Base-by-base conservation (phyloP, 805 yeast genomes). In the Wickerhamomyces sydowiorum region DNA sequence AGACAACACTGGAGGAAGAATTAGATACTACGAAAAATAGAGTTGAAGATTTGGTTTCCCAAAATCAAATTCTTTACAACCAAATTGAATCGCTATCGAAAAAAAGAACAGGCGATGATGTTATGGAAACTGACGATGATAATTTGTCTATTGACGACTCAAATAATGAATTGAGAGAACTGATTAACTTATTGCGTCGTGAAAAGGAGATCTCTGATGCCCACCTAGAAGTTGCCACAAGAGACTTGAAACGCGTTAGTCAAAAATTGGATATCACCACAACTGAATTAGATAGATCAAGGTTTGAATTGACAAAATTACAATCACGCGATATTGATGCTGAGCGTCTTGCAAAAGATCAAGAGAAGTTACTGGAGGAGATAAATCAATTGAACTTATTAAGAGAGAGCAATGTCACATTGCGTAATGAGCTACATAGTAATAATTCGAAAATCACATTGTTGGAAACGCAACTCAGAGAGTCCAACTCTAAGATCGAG, bases 151-250 rank as follows among this genome's bases (percentile, higher is more conserved):
- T 37, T 33, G 48, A 48, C 17, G 60, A 53, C 32, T 36, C 51
- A 9, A 36, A 40, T 21, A 53, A 54, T 37, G 72, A 68, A 39
- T 54, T 72, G 48, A 68, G 71, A 32, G 80, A 81, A 47, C 71
- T 87, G 22, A 64, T 88, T 28, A 57, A 70, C 2, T 80, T 74
- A 52, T 65, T 88, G 43, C 80, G 90, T 36, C 78, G 82, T 46
- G 95, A 86, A 50, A 84, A 82, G 53, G 95, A 88, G 47, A 67
- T 81, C 5, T 69, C 80, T 1, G 82, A 78, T 37, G 72, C 79
- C 8, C 84, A 80, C 51, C 64, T 78, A 24, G 76, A 75, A 36
- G 64, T 67, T 30, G 60, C 73, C 4, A 57, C 62, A 10, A 76
- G 78, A 44, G 93, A 85, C 50, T 71, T 72, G 42, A 68, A 66